phyloP scores from a whole-genome alignment of 73 alveolate genomes.

The Stentor coeruleus region DNA sequence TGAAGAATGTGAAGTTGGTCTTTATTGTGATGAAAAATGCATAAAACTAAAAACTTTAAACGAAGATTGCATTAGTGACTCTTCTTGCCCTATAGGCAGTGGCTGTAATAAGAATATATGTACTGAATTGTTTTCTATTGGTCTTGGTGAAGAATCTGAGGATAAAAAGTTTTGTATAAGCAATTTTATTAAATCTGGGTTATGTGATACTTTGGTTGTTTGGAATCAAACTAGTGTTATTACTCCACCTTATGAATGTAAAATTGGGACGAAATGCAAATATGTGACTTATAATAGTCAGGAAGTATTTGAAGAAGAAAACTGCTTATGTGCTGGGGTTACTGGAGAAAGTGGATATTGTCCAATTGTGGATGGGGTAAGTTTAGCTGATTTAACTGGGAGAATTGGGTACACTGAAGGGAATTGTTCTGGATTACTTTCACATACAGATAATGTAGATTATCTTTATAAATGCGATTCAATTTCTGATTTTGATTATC shows the following conservation, averaged over 20 bases:
- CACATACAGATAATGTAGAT: not conserved
- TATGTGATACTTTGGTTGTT: constrained; percentile 3
- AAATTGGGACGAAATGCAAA: not conserved
- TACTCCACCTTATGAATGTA: not conserved
- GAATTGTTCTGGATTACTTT: not conserved
- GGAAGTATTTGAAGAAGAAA: too few species aligned
- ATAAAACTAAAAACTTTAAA: not conserved
- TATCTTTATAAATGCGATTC: not conserved
- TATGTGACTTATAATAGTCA: too few species aligned
- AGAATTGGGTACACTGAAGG: not conserved
- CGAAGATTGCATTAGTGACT: not conserved
- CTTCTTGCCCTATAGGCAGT: not conserved
- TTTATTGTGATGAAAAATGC: not conserved
- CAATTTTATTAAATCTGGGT: not conserved
- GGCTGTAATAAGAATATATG: not conserved
- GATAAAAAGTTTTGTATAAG: constrained; percentile 12
- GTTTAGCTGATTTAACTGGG: not conserved
- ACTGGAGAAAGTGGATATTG: not conserved
- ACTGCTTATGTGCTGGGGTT: not conserved
- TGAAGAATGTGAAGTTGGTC: not conserved
- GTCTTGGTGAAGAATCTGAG: not conserved
- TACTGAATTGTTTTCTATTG: not conserved
- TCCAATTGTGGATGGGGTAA: not conserved
- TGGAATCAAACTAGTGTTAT: not conserved
- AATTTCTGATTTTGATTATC: not conserved